Percentiles rank a stretch among this genome's conserved stretches.
Evolutionary conservation across 148 eudicot genomes (phyloP).

Genomic region (Persicaria tinctoria): DNA sequence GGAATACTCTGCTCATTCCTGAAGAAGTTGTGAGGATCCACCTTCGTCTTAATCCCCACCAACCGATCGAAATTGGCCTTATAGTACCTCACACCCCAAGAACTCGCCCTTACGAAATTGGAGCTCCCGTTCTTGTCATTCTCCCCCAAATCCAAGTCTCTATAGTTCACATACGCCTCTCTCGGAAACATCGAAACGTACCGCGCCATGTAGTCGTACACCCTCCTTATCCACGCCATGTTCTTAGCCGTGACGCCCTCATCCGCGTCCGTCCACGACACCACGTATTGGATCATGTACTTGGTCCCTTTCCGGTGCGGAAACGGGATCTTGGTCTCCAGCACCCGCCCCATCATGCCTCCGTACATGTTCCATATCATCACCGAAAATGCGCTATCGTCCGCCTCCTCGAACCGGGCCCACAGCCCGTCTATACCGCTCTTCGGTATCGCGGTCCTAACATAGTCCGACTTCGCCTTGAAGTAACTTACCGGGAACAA

Average conservation of each 20-base stretch:
- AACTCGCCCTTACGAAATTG: constrained; percentile 4
- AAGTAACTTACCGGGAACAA: not conserved
- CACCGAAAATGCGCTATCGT: not conserved
- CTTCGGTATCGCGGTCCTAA: not conserved
- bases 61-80: constrained; percentile 5
- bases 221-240: not conserved
- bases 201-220: constrained; percentile 3
- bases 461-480: constrained; percentile 14
- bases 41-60: constrained; percentile 12
- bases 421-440: constrained; percentile 2
- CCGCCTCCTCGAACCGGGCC: not conserved
- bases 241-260: not conserved
- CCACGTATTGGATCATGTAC: constrained; percentile 13
- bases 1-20: constrained; percentile 18
- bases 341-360: constrained; percentile 12
- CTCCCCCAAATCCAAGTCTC: constrained; percentile 16
- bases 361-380: constrained; percentile 13
- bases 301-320: constrained; percentile 13
- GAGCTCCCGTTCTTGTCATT: constrained; percentile 10
- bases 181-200: constrained; percentile 11
- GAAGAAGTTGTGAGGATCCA: constrained; percentile 12
- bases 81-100: constrained; percentile 13
- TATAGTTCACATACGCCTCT: constrained; percentile 14
- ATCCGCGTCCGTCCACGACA: not conserved
- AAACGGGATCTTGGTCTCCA: constrained; percentile 2